These are phyloP conservation scores for Kazachstania bromeliacearum DNA, from an alignment of 805 yeast species.

Conservation along the genomic window DNA sequence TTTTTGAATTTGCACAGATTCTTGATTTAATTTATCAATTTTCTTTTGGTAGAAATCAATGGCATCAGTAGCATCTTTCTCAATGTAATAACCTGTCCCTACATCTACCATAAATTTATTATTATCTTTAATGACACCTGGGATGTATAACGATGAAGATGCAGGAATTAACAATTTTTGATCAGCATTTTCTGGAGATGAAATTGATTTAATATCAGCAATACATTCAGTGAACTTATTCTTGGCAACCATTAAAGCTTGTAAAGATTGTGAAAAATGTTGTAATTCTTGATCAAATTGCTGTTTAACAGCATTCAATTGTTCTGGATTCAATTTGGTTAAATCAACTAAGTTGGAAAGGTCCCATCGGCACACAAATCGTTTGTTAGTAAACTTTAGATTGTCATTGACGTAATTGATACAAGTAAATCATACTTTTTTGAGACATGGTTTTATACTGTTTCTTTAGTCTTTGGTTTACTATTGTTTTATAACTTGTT, in stretches of 20 bases:
- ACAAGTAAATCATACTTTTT: too few species aligned
- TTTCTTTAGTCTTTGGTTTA: too few species aligned
- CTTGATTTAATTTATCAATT: slow-evolving; percentile 60
- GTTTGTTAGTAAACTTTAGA: too few species aligned
- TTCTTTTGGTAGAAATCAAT: slow-evolving; percentile 62
- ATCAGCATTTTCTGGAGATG: slow-evolving; percentile 33
- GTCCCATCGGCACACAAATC: too few species aligned
- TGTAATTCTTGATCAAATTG: slow-evolving; percentile 78
- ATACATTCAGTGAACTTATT: slow-evolving; percentile 74
- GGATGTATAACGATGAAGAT: slow-evolving; percentile 80
- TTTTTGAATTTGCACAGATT: slow-evolving; percentile 61
- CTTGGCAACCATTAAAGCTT: slow-evolving; percentile 76
- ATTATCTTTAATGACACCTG: slow-evolving; percentile 62
- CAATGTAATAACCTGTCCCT: slow-evolving; percentile 93
- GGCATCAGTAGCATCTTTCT: slow-evolving; percentile 62
- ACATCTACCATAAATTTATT: slow-evolving; percentile 79
- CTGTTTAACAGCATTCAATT: slow-evolving; percentile 71
- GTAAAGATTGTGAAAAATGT: slow-evolving; percentile 74
- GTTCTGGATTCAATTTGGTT: slow-evolving; percentile 68
- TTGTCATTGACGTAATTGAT: too few species aligned
- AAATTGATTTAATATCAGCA: slow-evolving; percentile 51
- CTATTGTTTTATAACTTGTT: too few species aligned
- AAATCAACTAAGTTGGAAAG: slow-evolving; percentile 60
- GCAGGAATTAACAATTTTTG: slow-evolving; percentile 70
- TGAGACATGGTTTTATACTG: too few species aligned